Conservation (phyloP, 495 filamentous ascomycete species). For the Jackrogersella multiformis region DNA sequence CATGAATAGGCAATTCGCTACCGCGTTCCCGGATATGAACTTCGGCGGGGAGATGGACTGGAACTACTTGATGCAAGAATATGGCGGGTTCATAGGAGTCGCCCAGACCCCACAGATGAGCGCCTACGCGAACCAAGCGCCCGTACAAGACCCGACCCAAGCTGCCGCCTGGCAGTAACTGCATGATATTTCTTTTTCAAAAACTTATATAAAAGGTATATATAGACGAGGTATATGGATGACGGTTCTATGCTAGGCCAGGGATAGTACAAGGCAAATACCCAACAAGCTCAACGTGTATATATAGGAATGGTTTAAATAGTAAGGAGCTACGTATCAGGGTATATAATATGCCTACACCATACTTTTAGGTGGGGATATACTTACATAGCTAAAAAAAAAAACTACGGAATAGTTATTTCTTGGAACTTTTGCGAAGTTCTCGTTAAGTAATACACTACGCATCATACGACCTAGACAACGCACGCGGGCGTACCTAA, state of each 20-base stretch:
- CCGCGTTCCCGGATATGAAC: conserved; percentile 50
- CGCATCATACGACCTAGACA: too few relatives aligned
- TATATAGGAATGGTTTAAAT: conserved; percentile 8
- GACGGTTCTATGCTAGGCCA: neutral
- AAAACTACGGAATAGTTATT: neutral
- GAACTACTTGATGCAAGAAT: conserved; percentile 55
- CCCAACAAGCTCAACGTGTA: conserved; percentile 19
- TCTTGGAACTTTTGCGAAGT: neutral
- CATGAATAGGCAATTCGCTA: conserved; percentile 43
- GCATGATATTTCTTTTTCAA: conserved; percentile 2
- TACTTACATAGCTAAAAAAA: conserved; percentile 4
- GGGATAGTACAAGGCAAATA: conserved; percentile 20
- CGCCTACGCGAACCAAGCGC: conserved; percentile 34
- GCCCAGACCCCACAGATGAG: conserved; percentile 32
- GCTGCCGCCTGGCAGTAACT: conserved; percentile 31
- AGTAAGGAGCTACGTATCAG: neutral
- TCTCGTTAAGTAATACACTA: neutral
- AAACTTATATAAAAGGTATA: neutral
- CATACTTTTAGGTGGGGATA: neutral
- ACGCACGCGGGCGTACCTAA: too few relatives aligned
- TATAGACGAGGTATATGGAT: conserved; percentile 5
- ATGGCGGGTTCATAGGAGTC: conserved; percentile 47
- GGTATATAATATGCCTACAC: neutral
- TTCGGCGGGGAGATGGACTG: conserved; percentile 56
- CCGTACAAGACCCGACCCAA: conserved; percentile 25